These are phyloP conservation scores for Agaricus blazei DNA, from an alignment of 768 basidiomycete genomes.

Conservation along the genomic window DNA sequence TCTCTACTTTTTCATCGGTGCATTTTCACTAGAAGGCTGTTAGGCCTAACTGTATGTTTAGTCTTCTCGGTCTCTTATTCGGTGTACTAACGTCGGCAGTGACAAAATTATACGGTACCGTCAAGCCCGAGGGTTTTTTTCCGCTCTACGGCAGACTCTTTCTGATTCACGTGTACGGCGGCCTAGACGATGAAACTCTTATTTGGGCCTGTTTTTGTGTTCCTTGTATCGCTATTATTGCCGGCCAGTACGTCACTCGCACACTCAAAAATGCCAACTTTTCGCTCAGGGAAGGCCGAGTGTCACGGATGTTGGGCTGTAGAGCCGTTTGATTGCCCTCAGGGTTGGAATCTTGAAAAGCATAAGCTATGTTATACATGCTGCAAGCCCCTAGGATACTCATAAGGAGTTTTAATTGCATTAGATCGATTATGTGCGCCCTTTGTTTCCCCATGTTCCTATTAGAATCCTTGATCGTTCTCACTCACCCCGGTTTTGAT, in stretches of 20 bases:
- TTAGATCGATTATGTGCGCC: too few relatives aligned
- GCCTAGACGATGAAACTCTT: neutral
- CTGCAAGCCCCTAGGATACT: neutral
- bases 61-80: too few relatives aligned
- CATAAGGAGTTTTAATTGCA: too few relatives aligned
- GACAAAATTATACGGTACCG: too few relatives aligned
- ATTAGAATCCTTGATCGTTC: too few relatives aligned
- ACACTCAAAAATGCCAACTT: neutral
- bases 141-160: too few relatives aligned
- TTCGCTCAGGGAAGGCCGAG: slow-evolving; percentile 3
- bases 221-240: neutral
- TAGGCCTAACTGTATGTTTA: neutral
- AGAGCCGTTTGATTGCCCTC: slow-evolving; percentile 1
- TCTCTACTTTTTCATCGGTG: neutral
- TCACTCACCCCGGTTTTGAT: too few relatives aligned
- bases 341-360: neutral
- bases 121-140: too few relatives aligned
- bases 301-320: slow-evolving; percentile 6
- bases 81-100: too few relatives aligned
- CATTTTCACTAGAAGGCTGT: neutral
- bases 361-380: neutral
- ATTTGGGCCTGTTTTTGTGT: neutral
- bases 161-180: too few relatives aligned
- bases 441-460: too few relatives aligned
- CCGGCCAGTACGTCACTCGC: neutral